Evolutionary conservation across 805 yeast species (phyloP), one percentile per base, ranked within the genome.

Genomic region (Kuraishia hungarica): DNA sequence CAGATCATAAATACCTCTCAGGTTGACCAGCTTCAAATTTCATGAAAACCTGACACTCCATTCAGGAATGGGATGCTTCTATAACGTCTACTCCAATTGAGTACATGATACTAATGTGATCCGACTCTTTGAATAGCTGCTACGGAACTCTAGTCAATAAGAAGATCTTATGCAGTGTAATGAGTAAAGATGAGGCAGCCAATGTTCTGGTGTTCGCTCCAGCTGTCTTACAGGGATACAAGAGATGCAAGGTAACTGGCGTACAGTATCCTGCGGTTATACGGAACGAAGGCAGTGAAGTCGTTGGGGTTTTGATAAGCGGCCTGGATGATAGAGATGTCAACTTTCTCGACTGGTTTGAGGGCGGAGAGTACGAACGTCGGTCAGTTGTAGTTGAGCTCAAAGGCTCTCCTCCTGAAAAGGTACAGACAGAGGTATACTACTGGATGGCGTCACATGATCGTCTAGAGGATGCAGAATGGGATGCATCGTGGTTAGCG

Each of bases 271-370:
- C 64, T 7, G 61, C 61, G 2, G 59, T 58, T 8, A 53, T 58
- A 2, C 54, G 51, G 2, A 28, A 23, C 15, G 50, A 43, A 22
- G 53, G 49, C 11, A 24, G 53, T 13, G 26, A 20, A 0, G 56
- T 57, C 1, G 53, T 46, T 13, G 61, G 64, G 1, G 43, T 55
- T 13, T 39, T 57, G 43, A 60, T 57, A 15, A 52, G 48, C 23
- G 62, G 60, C 6, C 51, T 62, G 1, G 26, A 54, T 1, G 47
- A 56, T 2, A 21, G 35, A 20, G 62, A 59, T 26, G 10, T 62
- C 15, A 43, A 54, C 43, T 58, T 60, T 29, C 53, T 61, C 53
- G 65, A 62, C 53, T 59, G 58, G 49, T 61, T 56, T 22, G 64
- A 61, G 51, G 64, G 65, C 0, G 50, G 50, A 2, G 46, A 52